Conservation (phyloP, 2,329 filamentous ascomycete species). For the Fusarium illudens region DNA sequence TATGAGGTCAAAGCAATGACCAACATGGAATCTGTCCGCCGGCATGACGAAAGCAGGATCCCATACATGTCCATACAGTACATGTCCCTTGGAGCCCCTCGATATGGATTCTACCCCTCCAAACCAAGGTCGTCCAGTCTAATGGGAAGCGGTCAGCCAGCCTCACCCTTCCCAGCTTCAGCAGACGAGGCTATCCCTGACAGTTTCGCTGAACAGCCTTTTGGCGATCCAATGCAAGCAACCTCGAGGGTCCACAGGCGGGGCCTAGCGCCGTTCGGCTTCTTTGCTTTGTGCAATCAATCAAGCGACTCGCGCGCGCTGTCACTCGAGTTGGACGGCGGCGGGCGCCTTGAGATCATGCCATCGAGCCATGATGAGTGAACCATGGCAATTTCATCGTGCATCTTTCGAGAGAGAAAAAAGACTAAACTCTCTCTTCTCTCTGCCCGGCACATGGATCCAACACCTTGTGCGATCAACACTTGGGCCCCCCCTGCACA, state of each 20-base stretch:
- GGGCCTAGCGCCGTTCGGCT: constrained; percentile 23
- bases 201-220: constrained; percentile 21
- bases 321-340: constrained; percentile 6
- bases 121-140: constrained; percentile 34
- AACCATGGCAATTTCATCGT: constrained; percentile 18
- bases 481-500: constrained; percentile 20
- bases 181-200: constrained; percentile 43
- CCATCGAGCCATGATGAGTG: constrained; percentile 16
- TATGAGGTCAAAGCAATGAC: not conserved
- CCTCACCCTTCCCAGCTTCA: constrained; percentile 33
- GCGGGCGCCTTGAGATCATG: constrained; percentile 35
- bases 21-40: constrained; percentile 5
- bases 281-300: constrained; percentile 18
- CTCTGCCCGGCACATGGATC: constrained; percentile 10
- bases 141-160: constrained; percentile 42
- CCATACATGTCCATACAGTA: not conserved
- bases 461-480: constrained; percentile 12
- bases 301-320: constrained; percentile 4
- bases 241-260: constrained; percentile 19
- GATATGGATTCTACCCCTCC: constrained; percentile 21
- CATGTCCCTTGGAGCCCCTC: constrained; percentile 26
- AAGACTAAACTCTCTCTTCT: too few relatives aligned
- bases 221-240: constrained; percentile 21
- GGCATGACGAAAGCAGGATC: not conserved
- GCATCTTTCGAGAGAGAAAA: constrained; percentile 6